phyloP scores from a whole-genome alignment of 78 protist species.

The Dictyostelium purpureum region DNA sequence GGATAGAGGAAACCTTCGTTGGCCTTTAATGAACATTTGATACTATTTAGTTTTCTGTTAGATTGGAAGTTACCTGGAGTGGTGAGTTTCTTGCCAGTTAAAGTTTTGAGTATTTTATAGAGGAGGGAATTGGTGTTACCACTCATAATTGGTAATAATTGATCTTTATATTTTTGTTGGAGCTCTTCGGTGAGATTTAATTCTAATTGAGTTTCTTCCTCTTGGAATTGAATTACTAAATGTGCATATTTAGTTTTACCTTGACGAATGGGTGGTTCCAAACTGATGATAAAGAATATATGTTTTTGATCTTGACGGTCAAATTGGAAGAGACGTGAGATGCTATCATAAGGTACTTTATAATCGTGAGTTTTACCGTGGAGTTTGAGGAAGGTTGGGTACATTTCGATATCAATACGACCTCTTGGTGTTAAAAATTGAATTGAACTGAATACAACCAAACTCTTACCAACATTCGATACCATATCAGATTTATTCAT shows the following conservation, averaged over 20 bases:
- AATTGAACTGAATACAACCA: conserved; percentile 52
- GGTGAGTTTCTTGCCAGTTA: conserved; percentile 66
- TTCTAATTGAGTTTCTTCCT: neutral
- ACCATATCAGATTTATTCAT: conserved; percentile 50
- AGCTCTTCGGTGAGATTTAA: conserved; percentile 40
- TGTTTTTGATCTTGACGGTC: conserved; percentile 48
- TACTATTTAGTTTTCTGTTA: neutral
- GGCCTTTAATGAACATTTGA: conserved; percentile 81
- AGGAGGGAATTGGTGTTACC: neutral
- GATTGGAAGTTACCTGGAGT: conserved; percentile 31
- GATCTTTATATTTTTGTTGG: conserved; percentile 29
- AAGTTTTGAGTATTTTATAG: conserved; percentile 15
- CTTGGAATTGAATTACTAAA: conserved; percentile 71
- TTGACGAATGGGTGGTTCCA: conserved; percentile 85
- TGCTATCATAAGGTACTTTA: conserved; percentile 64
- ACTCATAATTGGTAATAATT: conserved; percentile 20
- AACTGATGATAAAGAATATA: conserved; percentile 59
- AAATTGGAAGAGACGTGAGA: conserved; percentile 64
- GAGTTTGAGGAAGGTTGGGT: conserved; percentile 67
- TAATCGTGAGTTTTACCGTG: conserved; percentile 82
- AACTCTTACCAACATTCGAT: conserved; percentile 45
- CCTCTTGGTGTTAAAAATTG: conserved; percentile 84
- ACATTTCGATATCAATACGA: conserved; percentile 83
- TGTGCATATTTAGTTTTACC: conserved; percentile 82
- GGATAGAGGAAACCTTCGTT: conserved; percentile 82